Base-by-base conservation (phyloP, 306 rosid species). In the Betula pendula region DNA sequence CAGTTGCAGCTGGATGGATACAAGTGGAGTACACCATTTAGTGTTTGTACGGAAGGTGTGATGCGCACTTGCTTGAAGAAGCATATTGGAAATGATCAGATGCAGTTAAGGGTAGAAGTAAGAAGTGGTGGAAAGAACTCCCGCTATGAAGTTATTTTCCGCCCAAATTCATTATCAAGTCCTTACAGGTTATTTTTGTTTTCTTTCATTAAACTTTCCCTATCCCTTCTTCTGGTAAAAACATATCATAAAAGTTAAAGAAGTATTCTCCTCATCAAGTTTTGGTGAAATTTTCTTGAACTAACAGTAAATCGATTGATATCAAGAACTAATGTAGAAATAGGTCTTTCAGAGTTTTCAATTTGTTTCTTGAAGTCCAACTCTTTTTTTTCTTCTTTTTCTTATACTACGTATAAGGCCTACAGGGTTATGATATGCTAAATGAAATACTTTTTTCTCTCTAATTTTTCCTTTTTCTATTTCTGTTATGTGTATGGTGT, bases 91-190 rank as follows among this genome's bases (percentile, higher is more conserved):
- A 83, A 85, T 73, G 86, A 83, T 50, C 75, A 16, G 40, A 78
- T 87, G 84, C 94, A 85, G 69, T 59, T 95, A 70, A 86, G 93
- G 86, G 87, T 95, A 71, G 88, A 82, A 80, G 96, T 95, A 73
- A 95, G 97, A 91, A 89, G 93, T 79, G 99, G 99, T 72, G 94
- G 92, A 47, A 89, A 90, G 85, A 82, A 83, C 75, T 90, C 99
- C 27, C 91, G 85, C 79, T 85, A 83, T 72, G 99, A 95, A 95
- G 97, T 95, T 84, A 70, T 95, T 84, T 87, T 95, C 74, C 93
- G 89, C 72, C 92, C 88, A 53, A 85, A 90, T 82, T 85, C 96
- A 74, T 75, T 76, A 69, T 88, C 90, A 62, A 91, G 96, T 83
- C 97, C 97, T 75, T 92, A 95, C 92, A 95, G 98, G 98, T 95